Percentiles rank a stretch among this genome's conserved stretches.
Conservation (phyloP, 179 eudicot genomes). For the Patellifolia procumbens region DNA sequence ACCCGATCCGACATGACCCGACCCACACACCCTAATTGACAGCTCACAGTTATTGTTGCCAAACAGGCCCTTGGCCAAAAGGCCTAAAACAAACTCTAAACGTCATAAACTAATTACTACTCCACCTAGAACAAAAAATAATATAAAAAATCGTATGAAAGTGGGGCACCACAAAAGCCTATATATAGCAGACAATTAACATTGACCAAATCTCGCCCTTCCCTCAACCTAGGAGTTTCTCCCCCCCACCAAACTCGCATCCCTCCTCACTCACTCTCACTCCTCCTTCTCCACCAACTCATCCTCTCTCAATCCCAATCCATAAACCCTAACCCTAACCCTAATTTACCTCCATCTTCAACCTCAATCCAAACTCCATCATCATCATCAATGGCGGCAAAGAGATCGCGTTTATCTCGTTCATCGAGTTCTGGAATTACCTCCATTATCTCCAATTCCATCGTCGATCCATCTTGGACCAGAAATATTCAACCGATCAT, state of each 20-base stretch:
- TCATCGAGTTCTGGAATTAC: neutral
- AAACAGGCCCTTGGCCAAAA: too few relatives aligned
- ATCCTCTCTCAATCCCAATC: neutral
- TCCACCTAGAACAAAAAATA: too few relatives aligned
- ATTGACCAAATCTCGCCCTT: neutral
- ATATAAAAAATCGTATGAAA: too few relatives aligned
- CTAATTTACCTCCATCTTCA: too few relatives aligned
- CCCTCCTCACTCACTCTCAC: neutral
- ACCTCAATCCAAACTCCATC: too few relatives aligned
- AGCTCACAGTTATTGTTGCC: too few relatives aligned
- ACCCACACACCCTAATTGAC: too few relatives aligned
- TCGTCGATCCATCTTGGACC: neutral
- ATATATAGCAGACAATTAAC: neutral
- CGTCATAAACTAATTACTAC: too few relatives aligned
- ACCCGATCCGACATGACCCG: too few relatives aligned
- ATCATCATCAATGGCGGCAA: constrained; percentile 1
- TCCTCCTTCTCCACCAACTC: neutral
- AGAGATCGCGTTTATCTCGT: neutral
- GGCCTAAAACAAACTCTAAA: too few relatives aligned
- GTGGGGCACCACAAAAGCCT: neutral
- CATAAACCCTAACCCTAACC: constrained; percentile 1
- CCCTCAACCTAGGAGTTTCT: neutral
- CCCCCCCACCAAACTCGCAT: neutral
- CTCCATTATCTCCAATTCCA: neutral
- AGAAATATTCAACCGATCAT: too few relatives aligned